Percentiles rank a stretch among this genome's conserved stretches.
These are phyloP conservation scores for Aspergillus conjunctus DNA, from an alignment of 495 filamentous ascomycete species.

Conservation along the genomic window DNA sequence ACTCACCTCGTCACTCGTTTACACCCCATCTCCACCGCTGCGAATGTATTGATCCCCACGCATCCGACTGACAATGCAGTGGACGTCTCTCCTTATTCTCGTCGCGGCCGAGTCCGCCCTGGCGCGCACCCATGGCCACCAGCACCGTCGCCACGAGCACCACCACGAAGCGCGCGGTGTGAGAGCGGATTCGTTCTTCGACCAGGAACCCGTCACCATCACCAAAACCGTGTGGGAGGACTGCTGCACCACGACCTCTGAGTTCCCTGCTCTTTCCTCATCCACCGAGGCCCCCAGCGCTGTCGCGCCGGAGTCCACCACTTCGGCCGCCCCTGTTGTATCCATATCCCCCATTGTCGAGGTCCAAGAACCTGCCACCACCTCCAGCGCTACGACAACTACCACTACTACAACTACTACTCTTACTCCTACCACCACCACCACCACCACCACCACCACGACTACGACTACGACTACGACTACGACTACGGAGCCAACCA, in stretches of 20 bases:
- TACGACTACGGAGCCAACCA: slow-evolving; percentile 16
- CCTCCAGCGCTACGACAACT: slow-evolving; percentile 6
- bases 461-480: slow-evolving; percentile 11
- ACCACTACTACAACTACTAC: slow-evolving; percentile 16
- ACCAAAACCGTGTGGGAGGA: slow-evolving; percentile 31
- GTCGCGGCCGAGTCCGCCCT: slow-evolving; percentile 26
- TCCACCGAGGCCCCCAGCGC: neutral
- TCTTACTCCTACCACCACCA: slow-evolving; percentile 13
- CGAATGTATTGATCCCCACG: slow-evolving; percentile 10
- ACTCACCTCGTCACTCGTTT: slow-evolving; percentile 15
- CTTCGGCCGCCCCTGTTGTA: neutral
- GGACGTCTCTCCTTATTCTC: slow-evolving; percentile 31
- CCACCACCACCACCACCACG: slow-evolving; percentile 11
- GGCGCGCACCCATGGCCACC: slow-evolving; percentile 30
- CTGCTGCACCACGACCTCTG: slow-evolving; percentile 12
- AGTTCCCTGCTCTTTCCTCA: neutral
- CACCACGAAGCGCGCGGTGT: slow-evolving; percentile 17
- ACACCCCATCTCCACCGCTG: slow-evolving; percentile 1
- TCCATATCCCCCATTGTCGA: neutral
- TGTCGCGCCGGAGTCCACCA: slow-evolving; percentile 2
- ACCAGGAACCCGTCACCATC: slow-evolving; percentile 28
- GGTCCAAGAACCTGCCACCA: neutral
- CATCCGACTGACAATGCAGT: slow-evolving; percentile 30
- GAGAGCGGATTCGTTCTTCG: slow-evolving; percentile 21
- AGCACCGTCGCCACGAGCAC: slow-evolving; percentile 26